phyloP scores from a whole-genome alignment of 202 grass and related monocot species.

The Brachypodium distachyon region DNA sequence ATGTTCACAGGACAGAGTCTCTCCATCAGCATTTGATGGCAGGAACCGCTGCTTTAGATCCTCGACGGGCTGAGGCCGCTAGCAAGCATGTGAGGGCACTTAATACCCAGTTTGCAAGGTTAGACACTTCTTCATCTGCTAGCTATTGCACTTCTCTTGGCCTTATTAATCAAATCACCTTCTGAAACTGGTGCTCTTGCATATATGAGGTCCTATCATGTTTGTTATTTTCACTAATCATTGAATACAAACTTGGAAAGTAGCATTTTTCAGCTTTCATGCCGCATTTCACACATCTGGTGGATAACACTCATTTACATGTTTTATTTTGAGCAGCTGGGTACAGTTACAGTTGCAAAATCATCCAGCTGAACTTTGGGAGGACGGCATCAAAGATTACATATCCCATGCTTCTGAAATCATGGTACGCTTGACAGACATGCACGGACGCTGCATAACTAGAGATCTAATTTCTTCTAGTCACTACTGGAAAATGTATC shows the following conservation, averaged over 20 bases:
- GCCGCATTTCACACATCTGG: background rate
- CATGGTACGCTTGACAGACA: slow-evolving; percentile 37
- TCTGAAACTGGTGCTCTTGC: background rate
- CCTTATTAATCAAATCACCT: background rate
- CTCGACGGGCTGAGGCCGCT: slow-evolving; percentile 46
- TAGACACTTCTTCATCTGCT: background rate
- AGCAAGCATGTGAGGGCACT: slow-evolving; percentile 74
- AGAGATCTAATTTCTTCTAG: background rate
- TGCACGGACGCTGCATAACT: background rate
- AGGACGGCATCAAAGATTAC: slow-evolving; percentile 78
- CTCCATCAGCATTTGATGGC: slow-evolving; percentile 64
- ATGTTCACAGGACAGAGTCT: slow-evolving; percentile 66
- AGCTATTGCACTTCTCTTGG: background rate
- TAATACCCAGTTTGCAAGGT: slow-evolving; percentile 89
- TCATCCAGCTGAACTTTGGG: slow-evolving; percentile 85
- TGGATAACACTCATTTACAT: background rate
- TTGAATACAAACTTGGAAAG: background rate
- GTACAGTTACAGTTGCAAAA: slow-evolving; percentile 78
- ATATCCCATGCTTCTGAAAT: slow-evolving; percentile 74
- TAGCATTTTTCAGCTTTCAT: background rate
- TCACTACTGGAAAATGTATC: background rate
- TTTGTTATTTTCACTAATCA: background rate
- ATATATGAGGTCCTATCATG: background rate
- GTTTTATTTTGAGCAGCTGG: slow-evolving; percentile 59
- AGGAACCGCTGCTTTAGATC: slow-evolving; percentile 42